Base-by-base conservation (phyloP, 1,284 basidiomycete species). In the Cutaneotrichosporon cutaneum region DNA sequence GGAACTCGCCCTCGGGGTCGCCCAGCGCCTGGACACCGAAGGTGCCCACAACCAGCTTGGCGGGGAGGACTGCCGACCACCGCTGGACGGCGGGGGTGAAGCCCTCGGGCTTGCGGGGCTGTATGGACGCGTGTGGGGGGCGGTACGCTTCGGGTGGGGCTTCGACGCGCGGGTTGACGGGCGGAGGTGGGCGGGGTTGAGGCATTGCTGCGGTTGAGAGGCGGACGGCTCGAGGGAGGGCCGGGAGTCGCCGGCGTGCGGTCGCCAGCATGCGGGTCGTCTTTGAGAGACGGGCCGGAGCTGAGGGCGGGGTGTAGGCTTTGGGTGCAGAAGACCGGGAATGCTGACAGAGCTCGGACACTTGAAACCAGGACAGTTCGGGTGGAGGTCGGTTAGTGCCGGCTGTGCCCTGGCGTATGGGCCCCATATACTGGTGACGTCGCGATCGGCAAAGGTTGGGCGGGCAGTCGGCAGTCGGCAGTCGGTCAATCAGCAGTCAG, bases 61-160 rank as follows among this genome's bases (percentile, higher is more conserved):
- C 50, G 5, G 48, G 54, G n/a, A 53, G 50, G 1, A 54, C 32
- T 3, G 55, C 50, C 18, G 57, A 59, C 54, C 55, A 63, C 1
- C 61, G 61, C 54, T 63, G 61, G 4, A 63, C 58, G 14, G 58
- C 57, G 9, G 61, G 58, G 9, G 50, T 36, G 30, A 32, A 26
- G 24, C 32, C 42, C 14, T 50, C 32, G n/a, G 45, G 26, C 44
- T 56, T 59, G 50, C 61, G 61, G 2, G 59, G 16, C 1, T 51
- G 54, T 14, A 53, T 27, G 0, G 50, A 7, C 8, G 54, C 50
- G 0, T 9, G 0, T 1, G 21, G 1, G 18, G 54, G 58, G 50
- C 58, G 58, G 30, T 59, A 59, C 18, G 54, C 47, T 1, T 2
- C 8, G 1, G 11, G 14, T 6, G 61, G 61, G 0, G 61, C 42